Evolutionary conservation across 257 asterid genomes (phyloP), one percentile per base, ranked within the genome.

Genomic region (Plantago ovata): DNA sequence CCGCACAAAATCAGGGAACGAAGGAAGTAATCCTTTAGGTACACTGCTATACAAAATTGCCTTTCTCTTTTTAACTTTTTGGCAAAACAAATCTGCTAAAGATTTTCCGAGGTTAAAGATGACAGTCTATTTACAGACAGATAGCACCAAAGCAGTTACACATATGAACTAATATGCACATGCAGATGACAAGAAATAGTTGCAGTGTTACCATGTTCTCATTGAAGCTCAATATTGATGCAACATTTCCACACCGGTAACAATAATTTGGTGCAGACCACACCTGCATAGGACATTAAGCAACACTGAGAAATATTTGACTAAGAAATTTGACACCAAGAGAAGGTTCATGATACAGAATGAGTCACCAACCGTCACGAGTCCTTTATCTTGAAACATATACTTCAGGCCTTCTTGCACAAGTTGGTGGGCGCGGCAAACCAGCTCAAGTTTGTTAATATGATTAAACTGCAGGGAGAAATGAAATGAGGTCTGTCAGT

Each of bases 261-360:
- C 98, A 92, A 63, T 92, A 85, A 71, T 92, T 92, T 61, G 98
- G 96, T 9, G 98, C 98, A 68, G 96, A 92, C 98, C 96, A 92
- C 22, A 92, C 98, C 98, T 92, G 90, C 73, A 63, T 36, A 43
- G 16, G 16, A 45, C 67, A 53, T 28, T 52, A 62, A 39, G 55
- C 36, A 65, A 45, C 53, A 64, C 21, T 55, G 19, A 70, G 73
- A 62, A 38, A 18, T 48, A 20, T 15, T 7, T 19, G 66, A 3
- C 3, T 42, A 23, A 20, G 11, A 55, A 39, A 38, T 53, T 16
- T 20, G 38, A 59, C 39, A 44, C 48, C 4, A 40, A 44, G 43
- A 12, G 39, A 47, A 16, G 43, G 9, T 21, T 10, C 43, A 55
- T 47, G 4, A 48, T 28, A 49, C n/a, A 53, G 58, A 55, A 60